These are phyloP conservation scores for Lichtheimia corymbifera DNA, from an alignment of 371 early-diverging fungal genomes.

Conservation along the genomic window DNA sequence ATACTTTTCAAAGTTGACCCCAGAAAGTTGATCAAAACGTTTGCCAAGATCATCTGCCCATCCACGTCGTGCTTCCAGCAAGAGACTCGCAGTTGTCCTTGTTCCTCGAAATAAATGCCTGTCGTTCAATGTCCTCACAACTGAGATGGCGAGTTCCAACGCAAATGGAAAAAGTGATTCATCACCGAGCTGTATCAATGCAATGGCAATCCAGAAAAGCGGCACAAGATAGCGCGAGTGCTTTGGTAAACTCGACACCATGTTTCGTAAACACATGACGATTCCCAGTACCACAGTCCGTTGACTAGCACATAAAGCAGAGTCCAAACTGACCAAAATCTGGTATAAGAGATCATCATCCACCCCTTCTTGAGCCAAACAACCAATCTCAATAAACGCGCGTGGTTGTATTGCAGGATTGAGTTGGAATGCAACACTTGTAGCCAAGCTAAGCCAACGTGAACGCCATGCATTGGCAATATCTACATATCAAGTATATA, in stretches of 20 bases:
- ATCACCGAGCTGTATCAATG: constrained; percentile 81
- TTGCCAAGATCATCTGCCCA: background rate
- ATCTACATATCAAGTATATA: constrained; percentile 16
- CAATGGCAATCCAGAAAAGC: constrained; percentile 87
- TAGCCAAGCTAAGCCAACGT: constrained; percentile 88
- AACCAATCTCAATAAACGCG: constrained; percentile 87
- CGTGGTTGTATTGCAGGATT: constrained; percentile 92
- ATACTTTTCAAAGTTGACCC: constrained; percentile 79
- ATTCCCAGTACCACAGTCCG: constrained; percentile 68
- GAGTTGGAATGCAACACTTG: constrained; percentile 87
- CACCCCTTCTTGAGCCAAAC: constrained; percentile 78
- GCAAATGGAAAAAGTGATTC: constrained; percentile 74
- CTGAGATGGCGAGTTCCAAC: constrained; percentile 64
- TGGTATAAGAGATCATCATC: constrained; percentile 88
- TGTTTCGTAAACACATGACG: constrained; percentile 81
- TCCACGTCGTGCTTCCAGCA: background rate
- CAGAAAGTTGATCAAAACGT: constrained; percentile 63
- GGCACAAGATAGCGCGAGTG: constrained; percentile 74
- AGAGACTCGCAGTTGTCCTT: background rate
- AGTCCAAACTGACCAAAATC: constrained; percentile 79
- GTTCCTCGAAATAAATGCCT: background rate
- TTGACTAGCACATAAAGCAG: constrained; percentile 72
- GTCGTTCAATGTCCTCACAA: constrained; percentile 69
- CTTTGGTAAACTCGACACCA: constrained; percentile 73
- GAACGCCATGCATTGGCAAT: constrained; percentile 80